Evolutionary conservation across 2,329 filamentous ascomycete genomes (phyloP).

Genomic region (Neocucurbitaria cava): DNA sequence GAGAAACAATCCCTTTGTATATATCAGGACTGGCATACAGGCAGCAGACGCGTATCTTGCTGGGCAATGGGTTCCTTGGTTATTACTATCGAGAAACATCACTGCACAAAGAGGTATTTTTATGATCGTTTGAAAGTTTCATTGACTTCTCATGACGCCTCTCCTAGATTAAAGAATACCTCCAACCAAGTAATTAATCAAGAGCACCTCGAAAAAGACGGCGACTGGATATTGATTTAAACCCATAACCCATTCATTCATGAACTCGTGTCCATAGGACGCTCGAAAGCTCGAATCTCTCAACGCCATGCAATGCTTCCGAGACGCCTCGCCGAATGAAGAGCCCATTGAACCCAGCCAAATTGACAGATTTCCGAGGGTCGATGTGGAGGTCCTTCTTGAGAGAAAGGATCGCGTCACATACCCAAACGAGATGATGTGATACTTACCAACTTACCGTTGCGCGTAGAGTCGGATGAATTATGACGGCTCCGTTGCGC

Average conservation of each 20-base stretch:
- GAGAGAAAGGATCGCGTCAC: constrained; percentile 43
- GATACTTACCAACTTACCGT: constrained; percentile 53
- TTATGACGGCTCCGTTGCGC: constrained; percentile 45
- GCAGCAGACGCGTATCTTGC: no score
- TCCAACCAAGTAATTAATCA: background rate
- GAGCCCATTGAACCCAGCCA: constrained; percentile 28
- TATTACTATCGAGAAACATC: no score
- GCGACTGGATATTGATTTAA: constrained; percentile 12
- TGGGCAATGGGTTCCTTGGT: no score
- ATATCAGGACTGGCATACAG: no score
- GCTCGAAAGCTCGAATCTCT: constrained; percentile 29
- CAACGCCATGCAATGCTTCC: constrained; percentile 38
- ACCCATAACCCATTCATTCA: constrained; percentile 19
- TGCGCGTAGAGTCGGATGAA: constrained; percentile 49
- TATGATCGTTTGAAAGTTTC: constrained; percentile 2
- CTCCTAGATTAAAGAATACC: background rate
- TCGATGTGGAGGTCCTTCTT: constrained; percentile 39
- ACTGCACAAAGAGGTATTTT: background rate
- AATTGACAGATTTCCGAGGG: constrained; percentile 33
- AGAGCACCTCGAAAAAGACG: constrained; percentile 10
- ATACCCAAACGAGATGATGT: constrained; percentile 50
- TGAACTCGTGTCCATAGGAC: constrained; percentile 31
- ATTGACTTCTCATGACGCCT: background rate
- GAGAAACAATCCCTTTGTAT: no score
- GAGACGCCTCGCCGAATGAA: constrained; percentile 40